Conservation (phyloP, 2,329 filamentous ascomycete genomes). For the Sclerotinia borealis region DNA sequence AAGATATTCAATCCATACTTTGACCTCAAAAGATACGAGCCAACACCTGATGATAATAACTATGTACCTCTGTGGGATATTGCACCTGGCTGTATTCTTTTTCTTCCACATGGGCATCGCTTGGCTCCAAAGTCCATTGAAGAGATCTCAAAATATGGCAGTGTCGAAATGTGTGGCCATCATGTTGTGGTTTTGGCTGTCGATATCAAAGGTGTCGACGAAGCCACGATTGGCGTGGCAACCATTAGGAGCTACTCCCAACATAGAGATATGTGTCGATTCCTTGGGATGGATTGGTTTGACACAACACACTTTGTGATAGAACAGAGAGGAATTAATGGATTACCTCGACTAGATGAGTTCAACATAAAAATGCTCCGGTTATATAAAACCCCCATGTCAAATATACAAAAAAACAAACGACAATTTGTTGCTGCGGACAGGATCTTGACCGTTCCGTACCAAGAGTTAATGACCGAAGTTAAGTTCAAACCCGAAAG, state of each 20-base stretch:
- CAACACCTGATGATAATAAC: rapidly evolving
- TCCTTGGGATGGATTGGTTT: background rate
- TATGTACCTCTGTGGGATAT: slow-evolving; percentile 7
- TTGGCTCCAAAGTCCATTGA: background rate
- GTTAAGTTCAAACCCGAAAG: background rate
- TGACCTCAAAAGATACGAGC: background rate
- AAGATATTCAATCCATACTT: slow-evolving; percentile 2
- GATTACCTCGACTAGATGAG: background rate
- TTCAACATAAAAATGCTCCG: background rate
- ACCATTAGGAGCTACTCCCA: background rate
- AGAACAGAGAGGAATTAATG: background rate
- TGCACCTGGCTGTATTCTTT: slow-evolving; percentile 1
- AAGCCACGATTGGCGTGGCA: background rate
- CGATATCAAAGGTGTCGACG: background rate
- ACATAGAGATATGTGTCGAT: background rate
- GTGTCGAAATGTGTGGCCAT: background rate
- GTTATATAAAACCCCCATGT: background rate
- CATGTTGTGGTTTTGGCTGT: background rate
- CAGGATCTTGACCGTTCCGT: background rate
- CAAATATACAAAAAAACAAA: background rate
- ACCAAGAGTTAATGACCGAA: background rate
- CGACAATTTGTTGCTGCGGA: background rate
- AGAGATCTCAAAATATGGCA: background rate
- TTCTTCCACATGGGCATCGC: background rate
- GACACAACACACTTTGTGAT: background rate